Evolutionary conservation across 768 basidiomycete genomes (phyloP).

Genomic region (Sporobolomyces roseus): DNA sequence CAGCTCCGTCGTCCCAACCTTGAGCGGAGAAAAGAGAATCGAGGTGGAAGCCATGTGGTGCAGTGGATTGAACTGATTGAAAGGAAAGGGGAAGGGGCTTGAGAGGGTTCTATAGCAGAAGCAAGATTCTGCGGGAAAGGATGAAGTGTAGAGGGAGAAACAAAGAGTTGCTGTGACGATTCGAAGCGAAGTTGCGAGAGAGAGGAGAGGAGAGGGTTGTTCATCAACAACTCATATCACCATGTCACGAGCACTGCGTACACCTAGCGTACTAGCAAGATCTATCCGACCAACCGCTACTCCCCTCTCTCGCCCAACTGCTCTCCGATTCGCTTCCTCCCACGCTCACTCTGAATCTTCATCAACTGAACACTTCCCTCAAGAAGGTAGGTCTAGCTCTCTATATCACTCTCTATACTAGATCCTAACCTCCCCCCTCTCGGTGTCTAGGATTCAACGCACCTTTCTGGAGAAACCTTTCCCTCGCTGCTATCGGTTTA

Average conservation of each 20-base stretch:
- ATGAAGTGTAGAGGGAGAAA: too few relatives aligned
- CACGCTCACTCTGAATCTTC: too few relatives aligned
- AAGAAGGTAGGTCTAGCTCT: slow-evolving; percentile 24
- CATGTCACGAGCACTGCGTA: slow-evolving; percentile 2
- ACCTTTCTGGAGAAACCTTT: slow-evolving; percentile 47
- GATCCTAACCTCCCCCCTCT: background rate
- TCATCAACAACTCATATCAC: background rate
- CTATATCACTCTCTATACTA: background rate
- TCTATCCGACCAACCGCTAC: background rate
- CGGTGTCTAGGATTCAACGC: slow-evolving; percentile 48
- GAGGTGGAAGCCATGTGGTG: slow-evolving; percentile 22
- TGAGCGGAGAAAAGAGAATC: slow-evolving; percentile 30
- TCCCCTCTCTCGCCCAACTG: background rate
- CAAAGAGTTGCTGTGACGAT: too few relatives aligned
- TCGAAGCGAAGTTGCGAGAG: too few relatives aligned
- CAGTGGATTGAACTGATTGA: too few relatives aligned
- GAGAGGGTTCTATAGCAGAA: too few relatives aligned
- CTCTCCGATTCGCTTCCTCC: background rate
- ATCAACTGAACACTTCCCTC: slow-evolving; percentile 26
- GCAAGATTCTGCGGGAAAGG: too few relatives aligned
- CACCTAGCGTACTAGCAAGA: background rate
- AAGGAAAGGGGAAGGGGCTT: too few relatives aligned
- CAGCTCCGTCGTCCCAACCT: slow-evolving; percentile 38
- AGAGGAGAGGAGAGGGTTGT: too few relatives aligned
- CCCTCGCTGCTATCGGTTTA: slow-evolving; percentile 45